Base-by-base conservation (phyloP, 2,329 filamentous ascomycete species). In the Plenodomus biglobosus region DNA sequence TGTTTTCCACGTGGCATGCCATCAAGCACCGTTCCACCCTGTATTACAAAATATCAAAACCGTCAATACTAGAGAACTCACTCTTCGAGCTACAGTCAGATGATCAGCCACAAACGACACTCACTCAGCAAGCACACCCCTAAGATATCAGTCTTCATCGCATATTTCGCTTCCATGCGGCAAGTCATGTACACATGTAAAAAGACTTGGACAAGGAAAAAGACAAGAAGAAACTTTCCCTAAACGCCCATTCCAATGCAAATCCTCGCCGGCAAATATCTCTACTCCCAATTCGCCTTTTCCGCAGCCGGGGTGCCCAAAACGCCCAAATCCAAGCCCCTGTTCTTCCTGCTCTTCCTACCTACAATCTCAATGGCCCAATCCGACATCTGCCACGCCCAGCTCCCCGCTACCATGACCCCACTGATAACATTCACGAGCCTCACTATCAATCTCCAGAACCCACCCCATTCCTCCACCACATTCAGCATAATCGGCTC, bases 401-500 rank as follows among this genome's bases (percentile, higher is more conserved):
- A 99, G 55, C 95, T 90, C 2, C 92, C 92, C 1, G 92, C 90
- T 4, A 99, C 94, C 56, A 99, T 77, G 17, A 96, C 90, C 13
- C 94, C 94, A 51, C 85, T 89, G 10, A 96, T 80, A 16, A 97
- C 87, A 73, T 99, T 99, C 57, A 97, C 86, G 42, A 96, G 75
- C 68, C 92, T 85, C 57, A 97, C 81, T 38, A 92, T 52, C 61
- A 99, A 83, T 19, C 81, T 78, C 56, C 96, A 74, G 49, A 96
- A 78, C 37, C 88, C 80, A 48, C 86, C 85, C 66, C 91, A 84
- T 65, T 85, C 84, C 76, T 97, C 92, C 53, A 87, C 86, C 36
- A 99, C 86, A 21, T 87, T 86, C 44, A 99, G 78, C 70, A 94
- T 77, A 62, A 99, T 92, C 1, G 94, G 94, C 78, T 99, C 94